A percentile compares a stretch with the other conserved stretches of the same genome.
Evolutionary conservation across 2,329 filamentous ascomycete genomes (phyloP).

Genomic region (Trichoderma atroviride): DNA sequence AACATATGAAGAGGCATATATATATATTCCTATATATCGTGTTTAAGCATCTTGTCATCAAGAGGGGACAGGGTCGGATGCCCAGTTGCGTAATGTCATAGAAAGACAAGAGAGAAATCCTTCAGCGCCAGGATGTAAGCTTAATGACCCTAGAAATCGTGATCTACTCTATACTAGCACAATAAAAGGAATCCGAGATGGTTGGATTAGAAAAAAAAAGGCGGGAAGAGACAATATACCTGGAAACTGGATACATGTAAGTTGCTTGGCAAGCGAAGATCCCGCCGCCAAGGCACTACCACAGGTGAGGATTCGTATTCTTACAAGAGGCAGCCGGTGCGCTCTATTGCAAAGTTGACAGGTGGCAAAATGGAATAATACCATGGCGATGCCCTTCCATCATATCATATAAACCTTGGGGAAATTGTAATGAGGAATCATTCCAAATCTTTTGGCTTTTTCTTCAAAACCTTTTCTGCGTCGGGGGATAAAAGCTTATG

Average conservation of each 20-base stretch:
- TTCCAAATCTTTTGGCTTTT: conserved; percentile 1
- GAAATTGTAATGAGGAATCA: background rate
- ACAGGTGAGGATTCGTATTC: background rate
- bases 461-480: background rate
- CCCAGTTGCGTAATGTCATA: background rate
- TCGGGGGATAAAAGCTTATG: background rate
- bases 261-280: background rate
- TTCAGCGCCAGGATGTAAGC: background rate
- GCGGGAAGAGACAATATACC: background rate
- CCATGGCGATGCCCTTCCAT: background rate
- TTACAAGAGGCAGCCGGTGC: background rate
- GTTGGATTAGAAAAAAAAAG: background rate
- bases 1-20: background rate
- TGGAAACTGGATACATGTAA: background rate
- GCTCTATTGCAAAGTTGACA: background rate
- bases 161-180: background rate
- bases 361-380: background rate
- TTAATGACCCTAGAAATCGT: background rate
- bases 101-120: background rate
- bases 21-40: background rate
- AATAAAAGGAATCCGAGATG: background rate
- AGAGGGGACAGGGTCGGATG: background rate
- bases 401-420: background rate
- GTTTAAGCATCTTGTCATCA: no score
- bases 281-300: background rate